Evolutionary conservation across 2,329 filamentous ascomycete genomes (phyloP), one percentile per base, ranked within the genome.

Genomic region (Penicillium aurantiogriseum): DNA sequence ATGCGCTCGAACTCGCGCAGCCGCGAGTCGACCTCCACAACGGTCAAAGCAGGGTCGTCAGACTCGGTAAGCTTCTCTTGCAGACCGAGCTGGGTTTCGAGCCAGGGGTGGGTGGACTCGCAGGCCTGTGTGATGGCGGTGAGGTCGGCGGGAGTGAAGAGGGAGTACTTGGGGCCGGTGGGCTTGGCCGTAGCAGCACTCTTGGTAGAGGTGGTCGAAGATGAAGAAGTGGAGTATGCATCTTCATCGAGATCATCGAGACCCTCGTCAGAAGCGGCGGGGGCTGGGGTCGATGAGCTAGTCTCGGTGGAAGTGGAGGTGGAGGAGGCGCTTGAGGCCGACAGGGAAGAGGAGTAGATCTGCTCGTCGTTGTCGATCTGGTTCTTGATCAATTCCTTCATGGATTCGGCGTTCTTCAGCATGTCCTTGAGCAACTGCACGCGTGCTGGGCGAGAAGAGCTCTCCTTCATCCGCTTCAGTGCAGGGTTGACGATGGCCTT

Each of bases 231-330:
- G 9, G 76, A 73, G 52, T 76, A 74, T 5, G 76, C 63, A 23
- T 91, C 88, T 51, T 94, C 91, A 61, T 96, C 92, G 0, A 94
- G 84, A n/a, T 86, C 89, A 35, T 87, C 90, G 67, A 90, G 86
- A 3, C 85, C 84, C 39, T 79, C 80, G 42, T 61, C 60, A 9
- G 69, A 61, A 50, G 68, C 56, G 4, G 69, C 59, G 10, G 65
- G 53, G 21, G 66, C 67, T 38, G 69, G 62, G 13, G 80, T 72
- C 1, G 82, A 72, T 1, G 82, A 77, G 17, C 83, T 77, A 5
- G 83, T 19, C 80, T 72, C 56, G 72, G 72, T 49, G 66, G 74
- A 43, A 71, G 69, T 60, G 67, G 67, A 46, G 67, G 75, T 59
- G 35, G 46, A 27, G 66, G 78, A 69, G 25, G 76, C 68, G n/a